Evolutionary conservation across 768 basidiomycete species (phyloP), one percentile per base, ranked within the genome.

Genomic region (Candolleomyces aberdarensis): DNA sequence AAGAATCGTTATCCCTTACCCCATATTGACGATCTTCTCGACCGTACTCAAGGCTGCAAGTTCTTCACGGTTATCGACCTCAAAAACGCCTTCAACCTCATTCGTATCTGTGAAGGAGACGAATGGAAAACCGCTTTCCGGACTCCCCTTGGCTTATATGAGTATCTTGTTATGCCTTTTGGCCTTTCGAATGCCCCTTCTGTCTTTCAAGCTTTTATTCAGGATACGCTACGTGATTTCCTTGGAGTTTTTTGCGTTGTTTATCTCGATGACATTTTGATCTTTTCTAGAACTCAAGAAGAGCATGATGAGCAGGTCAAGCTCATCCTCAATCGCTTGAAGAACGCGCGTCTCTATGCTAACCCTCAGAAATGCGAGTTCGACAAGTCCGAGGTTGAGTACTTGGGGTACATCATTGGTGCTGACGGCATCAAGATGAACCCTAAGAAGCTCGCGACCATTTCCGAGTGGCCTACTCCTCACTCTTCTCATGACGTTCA

Each of bases 81-180:
- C 29, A 70, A 72, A 26, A 66, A 68, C 48, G 75, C 75, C 1
- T 82, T 73, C 63, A 71, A 74, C 63, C 72, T 71, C 8, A 61
- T 81, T 36, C 62, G 74, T 0, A 75, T 82, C 48, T 62, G 65
- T 4, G 69, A 72, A 17, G 78, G 78, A 0, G 71, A 80, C 58
- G 71, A 80, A 65, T 75, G 72, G 75, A 81, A 80, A 62, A 80
- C 79, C 3, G 76, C 75, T 0, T 81, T 83, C 65, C 57, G 66
- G 5, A 78, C 74, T 11, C 67, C 67, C 31, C 70, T 71, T 17
- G 75, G 80, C 4, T 50, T 69, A 0, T 78, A 71, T 57, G 74
- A 80, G 58, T 77, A 70, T 69, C 36, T 64, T 0, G 76, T 79
- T 0, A 79, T 80, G 77, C 77, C 74, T 0, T 70, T 75, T 53